phyloP scores from a whole-genome alignment of 208 protist genomes.

The Trypanosomatidae sp. region DNA sequence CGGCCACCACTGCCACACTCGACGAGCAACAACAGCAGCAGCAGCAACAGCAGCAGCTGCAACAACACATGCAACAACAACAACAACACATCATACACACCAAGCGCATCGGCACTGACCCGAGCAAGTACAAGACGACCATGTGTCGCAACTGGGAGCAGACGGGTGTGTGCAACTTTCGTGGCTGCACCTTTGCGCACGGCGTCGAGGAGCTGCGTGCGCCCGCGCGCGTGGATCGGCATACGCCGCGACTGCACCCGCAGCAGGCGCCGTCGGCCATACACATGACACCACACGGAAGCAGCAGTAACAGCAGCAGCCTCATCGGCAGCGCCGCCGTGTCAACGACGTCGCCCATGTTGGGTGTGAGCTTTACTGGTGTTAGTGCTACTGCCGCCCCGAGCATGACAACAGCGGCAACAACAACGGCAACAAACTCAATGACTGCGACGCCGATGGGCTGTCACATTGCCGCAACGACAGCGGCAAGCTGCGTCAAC shows the following conservation, averaged over 20 bases:
- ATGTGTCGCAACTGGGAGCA: slow-evolving; percentile 51
- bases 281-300: slow-evolving; percentile 4
- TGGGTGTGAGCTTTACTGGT: neutral
- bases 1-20: too few species aligned
- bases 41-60: too few species aligned
- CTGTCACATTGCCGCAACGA: neutral
- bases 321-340: neutral
- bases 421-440: neutral
- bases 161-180: slow-evolving; percentile 10
- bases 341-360: too few species aligned
- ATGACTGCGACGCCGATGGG: neutral
- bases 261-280: slow-evolving; percentile 14
- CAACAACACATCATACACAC: too few species aligned
- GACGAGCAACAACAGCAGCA: too few species aligned
- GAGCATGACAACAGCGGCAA: neutral
- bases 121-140: slow-evolving; percentile 74
- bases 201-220: slow-evolving; percentile 63
- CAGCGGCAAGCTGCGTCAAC: neutral
- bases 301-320: neutral
- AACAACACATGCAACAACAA: too few species aligned
- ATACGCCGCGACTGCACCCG: slow-evolving; percentile 16
- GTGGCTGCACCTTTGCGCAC: slow-evolving; percentile 74
- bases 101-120: slow-evolving; percentile 48
- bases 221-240: slow-evolving; percentile 19
- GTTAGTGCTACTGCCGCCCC: too few species aligned